A percentile compares a stretch with the other conserved stretches of the same genome.
phyloP scores from a whole-genome alignment of 768 basidiomycete genomes.

The Termitomyces sp. region DNA sequence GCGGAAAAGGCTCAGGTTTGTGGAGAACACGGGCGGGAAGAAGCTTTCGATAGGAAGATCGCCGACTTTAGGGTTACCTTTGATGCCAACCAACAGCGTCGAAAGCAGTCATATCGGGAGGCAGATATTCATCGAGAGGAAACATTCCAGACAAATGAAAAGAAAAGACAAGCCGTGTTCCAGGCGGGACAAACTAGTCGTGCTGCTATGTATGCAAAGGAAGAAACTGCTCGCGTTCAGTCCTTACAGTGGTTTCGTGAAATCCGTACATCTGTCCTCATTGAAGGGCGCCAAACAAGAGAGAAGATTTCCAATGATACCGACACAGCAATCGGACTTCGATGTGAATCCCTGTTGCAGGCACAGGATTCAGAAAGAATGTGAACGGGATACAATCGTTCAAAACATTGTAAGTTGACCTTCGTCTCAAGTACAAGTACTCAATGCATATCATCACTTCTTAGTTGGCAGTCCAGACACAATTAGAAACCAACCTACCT shows the following conservation, averaged over 20 bases:
- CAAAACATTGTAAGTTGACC: background rate
- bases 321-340: background rate
- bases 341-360: background rate
- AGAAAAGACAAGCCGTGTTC: background rate
- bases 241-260: background rate
- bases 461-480: background rate
- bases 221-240: background rate
- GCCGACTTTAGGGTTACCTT: background rate
- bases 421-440: background rate
- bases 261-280: background rate
- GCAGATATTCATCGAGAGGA: background rate
- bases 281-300: background rate
- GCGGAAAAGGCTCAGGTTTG: background rate
- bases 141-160: background rate
- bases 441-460: background rate
- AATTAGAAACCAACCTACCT: background rate
- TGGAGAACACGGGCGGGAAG: background rate
- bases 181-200: background rate
- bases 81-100: background rate
- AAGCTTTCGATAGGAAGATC: constrained; percentile 1
- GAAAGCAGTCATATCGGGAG: background rate
- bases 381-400: background rate
- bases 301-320: background rate
- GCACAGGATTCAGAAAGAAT: background rate
- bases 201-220: background rate